Percentiles rank a stretch among this genome's conserved stretches.
Evolutionary conservation across 768 basidiomycete species (phyloP).

Genomic region (Melanogaster broomeanus): DNA sequence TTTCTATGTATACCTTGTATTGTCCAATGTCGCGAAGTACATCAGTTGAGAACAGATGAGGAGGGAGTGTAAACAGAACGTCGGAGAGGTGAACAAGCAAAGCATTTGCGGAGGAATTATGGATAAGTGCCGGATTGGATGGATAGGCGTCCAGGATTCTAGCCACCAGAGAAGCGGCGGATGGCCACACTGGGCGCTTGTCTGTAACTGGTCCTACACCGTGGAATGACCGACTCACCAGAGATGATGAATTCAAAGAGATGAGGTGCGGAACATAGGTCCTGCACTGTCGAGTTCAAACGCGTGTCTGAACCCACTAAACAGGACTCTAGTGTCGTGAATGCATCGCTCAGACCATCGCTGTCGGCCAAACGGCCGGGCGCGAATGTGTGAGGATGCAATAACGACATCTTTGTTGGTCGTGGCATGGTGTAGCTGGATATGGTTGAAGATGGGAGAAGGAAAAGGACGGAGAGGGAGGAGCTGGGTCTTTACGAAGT

Average conservation of each 20-base stretch:
- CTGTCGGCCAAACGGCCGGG: constrained; percentile 14
- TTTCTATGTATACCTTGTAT: constrained; percentile 22
- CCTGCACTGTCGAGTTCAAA: constrained; percentile 24
- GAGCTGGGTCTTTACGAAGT: too few relatives aligned
- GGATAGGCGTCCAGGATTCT: constrained; percentile 40
- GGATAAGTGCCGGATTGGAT: constrained; percentile 18
- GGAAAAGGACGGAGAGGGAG: neutral
- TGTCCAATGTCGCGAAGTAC: constrained; percentile 12
- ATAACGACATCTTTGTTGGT: constrained; percentile 3
- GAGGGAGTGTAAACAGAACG: constrained; percentile 24
- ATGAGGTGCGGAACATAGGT: constrained; percentile 25
- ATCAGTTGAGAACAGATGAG: constrained; percentile 11
- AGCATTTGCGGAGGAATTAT: constrained; percentile 16
- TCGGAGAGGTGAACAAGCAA: constrained; percentile 29
- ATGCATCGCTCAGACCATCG: constrained; percentile 19
- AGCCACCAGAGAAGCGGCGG: constrained; percentile 11
- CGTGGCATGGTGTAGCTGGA: neutral
- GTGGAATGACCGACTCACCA: constrained; percentile 9
- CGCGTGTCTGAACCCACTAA: constrained; percentile 19
- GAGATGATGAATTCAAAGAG: constrained; percentile 35
- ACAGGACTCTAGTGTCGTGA: constrained; percentile 22
- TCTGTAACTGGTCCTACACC: neutral
- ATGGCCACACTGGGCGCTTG: constrained; percentile 15
- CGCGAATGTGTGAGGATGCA: constrained; percentile 19
- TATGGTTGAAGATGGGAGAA: neutral